Base-by-base conservation (phyloP, 1,139 yeast genomes). In the Citeromyces hawaiiensis region DNA sequence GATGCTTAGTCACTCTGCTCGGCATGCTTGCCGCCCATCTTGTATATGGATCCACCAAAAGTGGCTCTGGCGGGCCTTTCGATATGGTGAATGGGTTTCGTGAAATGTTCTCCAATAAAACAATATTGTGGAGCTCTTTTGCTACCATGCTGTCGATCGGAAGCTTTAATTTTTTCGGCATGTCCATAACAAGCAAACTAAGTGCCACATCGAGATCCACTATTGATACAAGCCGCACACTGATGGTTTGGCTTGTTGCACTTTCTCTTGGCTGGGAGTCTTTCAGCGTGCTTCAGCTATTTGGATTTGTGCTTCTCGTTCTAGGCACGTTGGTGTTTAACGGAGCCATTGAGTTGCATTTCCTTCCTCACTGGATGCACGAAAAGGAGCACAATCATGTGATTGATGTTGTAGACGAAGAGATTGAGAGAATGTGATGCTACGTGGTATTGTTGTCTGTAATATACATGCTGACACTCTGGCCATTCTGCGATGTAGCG, bases 141-240 rank as follows among this genome's bases (percentile, higher is more conserved):
- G 60, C 71, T 30, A 81, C 82, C 45, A 80, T 83, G 91, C 41
- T 77, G 1, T 78, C 83, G 7, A 81, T 83, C 48, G 76, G 88
- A 1, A 53, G 70, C 6, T 83, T 83, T 66, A 83, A 83, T 55
- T 79, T 68, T 53, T 77, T 78, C 48, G 94, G 94, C 0, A 68
- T 83, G 38, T 68, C 85, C 3, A 64, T 83, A 36, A 83, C 94
- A 2, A 68, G 72, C 39, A 59, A 62, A 39, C 56, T 82, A 40
- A 76, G 83, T 40, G 94, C 94, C 30, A 83, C 94, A 0, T 69
- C 91, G 2, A 66, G 94, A 52, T 76, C 87, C 15, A 83, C 94
- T 2, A 72, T 83, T 37, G 94, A 83, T 52, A 78, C 88, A 0
- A 78, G 83, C 45, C 68, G 94, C 49, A 83, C 94, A 0, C 60